Evolutionary conservation across 768 basidiomycete species (phyloP).

Genomic region (Suillus brevipes): DNA sequence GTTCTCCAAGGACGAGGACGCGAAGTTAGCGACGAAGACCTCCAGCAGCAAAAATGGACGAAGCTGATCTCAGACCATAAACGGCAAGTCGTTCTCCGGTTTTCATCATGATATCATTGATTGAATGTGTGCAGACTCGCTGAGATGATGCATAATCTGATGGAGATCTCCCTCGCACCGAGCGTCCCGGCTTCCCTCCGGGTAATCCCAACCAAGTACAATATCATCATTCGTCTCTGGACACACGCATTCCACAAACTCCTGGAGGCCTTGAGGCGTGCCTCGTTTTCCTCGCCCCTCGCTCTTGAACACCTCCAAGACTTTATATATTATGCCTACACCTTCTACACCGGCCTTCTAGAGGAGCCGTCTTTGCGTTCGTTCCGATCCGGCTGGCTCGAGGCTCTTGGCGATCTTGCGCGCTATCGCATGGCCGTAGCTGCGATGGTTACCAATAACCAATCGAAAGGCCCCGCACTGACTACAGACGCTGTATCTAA

Average conservation of each 20-base stretch:
- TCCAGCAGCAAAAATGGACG: constrained; percentile 76
- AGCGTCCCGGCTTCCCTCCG: constrained; percentile 86
- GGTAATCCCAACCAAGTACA: constrained; percentile 90
- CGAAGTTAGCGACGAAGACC: constrained; percentile 48
- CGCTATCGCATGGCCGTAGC: constrained; percentile 96
- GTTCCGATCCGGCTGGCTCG: constrained; percentile 88
- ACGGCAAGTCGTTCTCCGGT: constrained; percentile 52
- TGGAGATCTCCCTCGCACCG: constrained; percentile 83
- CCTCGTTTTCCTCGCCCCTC: constrained; percentile 60
- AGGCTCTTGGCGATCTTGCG: constrained; percentile 94
- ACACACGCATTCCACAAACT: constrained; percentile 87
- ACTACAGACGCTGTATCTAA: constrained; percentile 58
- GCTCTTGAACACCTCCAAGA: constrained; percentile 92
- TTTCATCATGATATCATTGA: constrained; percentile 11
- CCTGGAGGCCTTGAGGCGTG: constrained; percentile 86
- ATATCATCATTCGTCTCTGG: constrained; percentile 94
- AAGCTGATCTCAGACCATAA: constrained; percentile 80
- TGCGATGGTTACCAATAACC: constrained; percentile 64
- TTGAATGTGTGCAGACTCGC: constrained; percentile 61
- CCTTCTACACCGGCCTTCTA: constrained; percentile 86
- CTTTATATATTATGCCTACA: constrained; percentile 94
- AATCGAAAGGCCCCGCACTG: constrained; percentile 44
- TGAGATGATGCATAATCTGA: constrained; percentile 86
- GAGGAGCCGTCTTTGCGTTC: constrained; percentile 72
- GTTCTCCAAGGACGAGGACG: constrained; percentile 36